Conservation (phyloP, 176 grass and related monocot species). For the Microstegium vimineum region DNA sequence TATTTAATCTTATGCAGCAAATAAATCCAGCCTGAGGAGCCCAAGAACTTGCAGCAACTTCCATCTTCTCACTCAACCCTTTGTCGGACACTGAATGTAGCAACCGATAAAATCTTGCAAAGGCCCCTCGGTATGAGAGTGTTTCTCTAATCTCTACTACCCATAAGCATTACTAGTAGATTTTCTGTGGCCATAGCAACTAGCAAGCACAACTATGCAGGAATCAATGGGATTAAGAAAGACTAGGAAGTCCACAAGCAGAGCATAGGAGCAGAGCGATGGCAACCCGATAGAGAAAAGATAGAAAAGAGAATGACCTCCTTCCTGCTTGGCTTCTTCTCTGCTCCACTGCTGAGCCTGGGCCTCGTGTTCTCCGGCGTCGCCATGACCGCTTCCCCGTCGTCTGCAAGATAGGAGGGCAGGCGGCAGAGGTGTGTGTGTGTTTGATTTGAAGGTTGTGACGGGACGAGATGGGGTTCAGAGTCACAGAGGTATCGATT, state of each 20-base stretch:
- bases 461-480: too few species aligned
- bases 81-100: neutral
- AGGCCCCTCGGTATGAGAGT: neutral
- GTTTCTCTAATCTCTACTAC: neutral
- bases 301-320: conserved; percentile 3
- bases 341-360: neutral
- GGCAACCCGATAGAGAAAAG: neutral
- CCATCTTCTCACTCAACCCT: neutral
- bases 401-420: neutral
- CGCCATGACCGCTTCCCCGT: neutral
- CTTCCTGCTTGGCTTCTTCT: conserved; percentile 22
- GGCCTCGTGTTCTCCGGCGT: conserved; percentile 14
- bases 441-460: too few species aligned
- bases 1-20: neutral
- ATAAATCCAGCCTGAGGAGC: neutral
- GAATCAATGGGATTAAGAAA: neutral
- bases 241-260: neutral
- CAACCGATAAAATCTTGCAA: neutral
- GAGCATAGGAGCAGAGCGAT: neutral
- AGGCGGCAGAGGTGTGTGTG: neutral
- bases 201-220: neutral
- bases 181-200: neutral
- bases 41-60: neutral
- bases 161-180: neutral
- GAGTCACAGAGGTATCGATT: too few species aligned